Conservation (phyloP, 2,329 filamentous ascomycete genomes). For the Tolypocladium guangdongense region DNA sequence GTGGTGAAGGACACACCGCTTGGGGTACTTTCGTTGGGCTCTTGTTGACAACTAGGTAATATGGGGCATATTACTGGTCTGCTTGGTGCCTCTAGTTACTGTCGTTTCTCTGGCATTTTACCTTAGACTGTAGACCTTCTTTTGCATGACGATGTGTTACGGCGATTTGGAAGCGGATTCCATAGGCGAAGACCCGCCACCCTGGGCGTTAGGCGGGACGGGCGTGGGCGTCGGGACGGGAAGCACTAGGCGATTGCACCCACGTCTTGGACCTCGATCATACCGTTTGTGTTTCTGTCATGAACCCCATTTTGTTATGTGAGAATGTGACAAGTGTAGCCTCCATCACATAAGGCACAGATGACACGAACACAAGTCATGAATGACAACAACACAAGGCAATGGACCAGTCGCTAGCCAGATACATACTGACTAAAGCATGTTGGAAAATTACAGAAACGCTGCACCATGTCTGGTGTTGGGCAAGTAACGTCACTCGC, state of each 20-base stretch:
- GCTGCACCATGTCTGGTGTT: too few species aligned
- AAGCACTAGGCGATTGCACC: not conserved
- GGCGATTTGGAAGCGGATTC: not conserved
- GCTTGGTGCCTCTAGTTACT: not conserved
- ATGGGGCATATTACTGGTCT: not conserved
- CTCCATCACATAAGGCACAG: too few species aligned
- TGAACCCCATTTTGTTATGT: not conserved
- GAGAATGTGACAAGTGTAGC: not conserved
- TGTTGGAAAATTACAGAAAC: too few species aligned
- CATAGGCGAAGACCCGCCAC: not conserved
- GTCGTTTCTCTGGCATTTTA: not conserved
- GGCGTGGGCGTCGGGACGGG: not conserved
- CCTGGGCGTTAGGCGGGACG: not conserved
- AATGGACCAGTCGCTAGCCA: too few species aligned
- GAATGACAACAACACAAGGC: too few species aligned
- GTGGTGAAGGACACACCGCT: too few species aligned
- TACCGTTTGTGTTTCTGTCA: not conserved
- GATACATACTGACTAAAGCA: too few species aligned
- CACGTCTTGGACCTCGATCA: too few species aligned
- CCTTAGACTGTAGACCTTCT: not conserved
- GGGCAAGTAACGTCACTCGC: too few species aligned
- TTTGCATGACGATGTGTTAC: not conserved
- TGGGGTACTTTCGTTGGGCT: not conserved
- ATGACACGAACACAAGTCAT: too few species aligned
- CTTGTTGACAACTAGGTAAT: not conserved